phyloP scores from a whole-genome alignment of 108 stramenopile species.

The Pseudonitzschia delicatissima region DNA sequence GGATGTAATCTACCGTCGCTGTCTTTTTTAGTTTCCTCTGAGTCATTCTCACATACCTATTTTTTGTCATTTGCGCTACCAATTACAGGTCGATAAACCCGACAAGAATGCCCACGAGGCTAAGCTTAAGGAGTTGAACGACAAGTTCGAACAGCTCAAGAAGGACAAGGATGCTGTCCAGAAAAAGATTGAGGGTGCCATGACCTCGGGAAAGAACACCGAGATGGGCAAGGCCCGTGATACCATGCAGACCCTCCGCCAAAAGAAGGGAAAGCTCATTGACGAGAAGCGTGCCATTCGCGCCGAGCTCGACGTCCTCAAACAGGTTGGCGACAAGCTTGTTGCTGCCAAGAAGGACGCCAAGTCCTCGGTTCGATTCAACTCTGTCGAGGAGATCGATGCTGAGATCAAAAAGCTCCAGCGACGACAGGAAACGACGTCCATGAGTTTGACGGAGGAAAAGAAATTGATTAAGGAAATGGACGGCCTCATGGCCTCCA shows the following conservation, averaged over 20 bases:
- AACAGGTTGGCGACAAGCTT: conserved; percentile 56
- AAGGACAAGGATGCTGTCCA: conserved; percentile 51
- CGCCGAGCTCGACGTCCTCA: conserved; percentile 66
- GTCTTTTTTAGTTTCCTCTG: background rate
- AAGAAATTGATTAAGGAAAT: conserved; percentile 97
- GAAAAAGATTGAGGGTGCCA: conserved; percentile 55
- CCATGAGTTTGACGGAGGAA: conserved; percentile 92
- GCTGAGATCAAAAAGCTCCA: conserved; percentile 79
- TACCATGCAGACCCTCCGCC: conserved; percentile 51
- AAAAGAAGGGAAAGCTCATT: conserved; percentile 69
- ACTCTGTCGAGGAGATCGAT: conserved; percentile 82
- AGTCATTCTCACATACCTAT: background rate
- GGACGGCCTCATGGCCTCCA: conserved; percentile 67
- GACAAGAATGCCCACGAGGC: conserved; percentile 68
- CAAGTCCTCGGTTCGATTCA: conserved; percentile 67
- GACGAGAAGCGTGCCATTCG: conserved; percentile 77
- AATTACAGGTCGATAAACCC: conserved; percentile 65
- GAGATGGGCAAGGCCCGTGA: conserved; percentile 51
- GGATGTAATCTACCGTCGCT: no score
- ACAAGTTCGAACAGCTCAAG: conserved; percentile 58
- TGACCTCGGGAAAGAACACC: conserved; percentile 43
- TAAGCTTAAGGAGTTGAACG: conserved; percentile 56
- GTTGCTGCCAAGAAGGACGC: conserved; percentile 64
- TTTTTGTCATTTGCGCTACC: background rate
- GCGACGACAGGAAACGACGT: conserved; percentile 84